Evolutionary conservation across 495 filamentous ascomycete genomes (phyloP).

Genomic region (Talaromyces adpressus): DNA sequence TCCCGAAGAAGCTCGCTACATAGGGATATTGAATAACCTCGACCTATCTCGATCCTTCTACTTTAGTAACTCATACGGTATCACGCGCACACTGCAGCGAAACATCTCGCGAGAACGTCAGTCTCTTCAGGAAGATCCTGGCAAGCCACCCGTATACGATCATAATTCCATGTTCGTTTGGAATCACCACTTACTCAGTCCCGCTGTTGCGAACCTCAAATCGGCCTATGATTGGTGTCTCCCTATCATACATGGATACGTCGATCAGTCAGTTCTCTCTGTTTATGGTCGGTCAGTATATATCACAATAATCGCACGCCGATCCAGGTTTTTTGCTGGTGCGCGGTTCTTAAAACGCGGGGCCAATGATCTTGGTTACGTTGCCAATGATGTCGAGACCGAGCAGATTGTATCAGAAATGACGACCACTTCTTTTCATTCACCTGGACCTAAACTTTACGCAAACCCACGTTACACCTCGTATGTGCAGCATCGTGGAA

Average conservation of each 20-base stretch:
- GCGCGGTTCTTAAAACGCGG: slow-evolving; percentile 92
- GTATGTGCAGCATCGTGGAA: slow-evolving; percentile 93
- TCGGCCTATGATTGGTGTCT: slow-evolving; percentile 93
- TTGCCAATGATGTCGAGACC: slow-evolving; percentile 98
- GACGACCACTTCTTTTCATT: slow-evolving; percentile 90
- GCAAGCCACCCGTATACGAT: slow-evolving; percentile 52
- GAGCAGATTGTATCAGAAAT: slow-evolving; percentile 97
- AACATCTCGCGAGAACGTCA: slow-evolving; percentile 82
- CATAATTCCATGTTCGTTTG: slow-evolving; percentile 96
- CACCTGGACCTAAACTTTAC: slow-evolving; percentile 76
- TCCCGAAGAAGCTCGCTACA: slow-evolving; percentile 81
- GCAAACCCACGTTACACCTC: slow-evolving; percentile 89
- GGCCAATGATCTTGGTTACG: slow-evolving; percentile 91
- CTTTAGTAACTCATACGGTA: slow-evolving; percentile 97
- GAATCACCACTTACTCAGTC: slow-evolving; percentile 84
- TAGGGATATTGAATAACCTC: slow-evolving; percentile 82
- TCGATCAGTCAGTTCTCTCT: slow-evolving; percentile 81
- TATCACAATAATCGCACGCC: slow-evolving; percentile 86
- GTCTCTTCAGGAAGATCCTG: slow-evolving; percentile 54
- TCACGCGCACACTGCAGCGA: slow-evolving; percentile 85
- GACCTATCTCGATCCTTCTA: slow-evolving; percentile 90
- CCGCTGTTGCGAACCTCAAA: slow-evolving; percentile 61
- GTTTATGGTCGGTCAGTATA: slow-evolving; percentile 81
- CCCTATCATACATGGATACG: slow-evolving; percentile 92
- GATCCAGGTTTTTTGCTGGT: slow-evolving; percentile 90